Evolutionary conservation across 2,329 filamentous ascomycete genomes (phyloP).

Genomic region (Botrytis galanthina): DNA sequence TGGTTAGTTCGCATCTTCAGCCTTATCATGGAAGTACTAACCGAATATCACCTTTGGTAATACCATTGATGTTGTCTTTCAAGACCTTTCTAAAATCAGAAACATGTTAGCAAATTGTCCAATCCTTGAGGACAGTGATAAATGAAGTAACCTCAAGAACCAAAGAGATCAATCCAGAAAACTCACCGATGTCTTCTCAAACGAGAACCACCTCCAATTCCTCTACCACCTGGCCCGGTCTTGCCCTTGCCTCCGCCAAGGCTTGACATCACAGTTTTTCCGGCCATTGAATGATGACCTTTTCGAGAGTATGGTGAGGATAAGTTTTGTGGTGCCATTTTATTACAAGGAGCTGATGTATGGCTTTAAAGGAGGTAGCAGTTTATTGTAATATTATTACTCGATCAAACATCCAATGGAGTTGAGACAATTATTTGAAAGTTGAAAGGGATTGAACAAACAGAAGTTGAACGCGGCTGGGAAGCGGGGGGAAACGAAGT

Average conservation of each 20-base stretch:
- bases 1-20: background rate
- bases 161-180: background rate
- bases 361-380: background rate
- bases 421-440: background rate
- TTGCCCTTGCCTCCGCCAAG: constrained; percentile 23
- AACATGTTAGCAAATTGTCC: constrained; percentile 4
- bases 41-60: constrained; percentile 57
- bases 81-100: constrained; percentile 45
- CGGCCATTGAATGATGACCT: background rate
- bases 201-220: constrained; percentile 17
- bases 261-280: background rate
- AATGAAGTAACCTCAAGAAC: background rate
- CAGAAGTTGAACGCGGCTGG: background rate
- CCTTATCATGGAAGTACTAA: constrained; percentile 35
- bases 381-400: background rate
- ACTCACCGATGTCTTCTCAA: constrained; percentile 22
- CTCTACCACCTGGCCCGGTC: constrained; percentile 17
- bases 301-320: background rate
- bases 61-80: constrained; percentile 48
- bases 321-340: background rate
- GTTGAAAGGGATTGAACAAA: background rate
- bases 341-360: background rate
- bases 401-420: background rate
- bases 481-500: background rate
- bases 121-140: background rate